Base-by-base conservation (phyloP, 495 filamentous ascomycete species). In the Penicillium cosmopolitanum region DNA sequence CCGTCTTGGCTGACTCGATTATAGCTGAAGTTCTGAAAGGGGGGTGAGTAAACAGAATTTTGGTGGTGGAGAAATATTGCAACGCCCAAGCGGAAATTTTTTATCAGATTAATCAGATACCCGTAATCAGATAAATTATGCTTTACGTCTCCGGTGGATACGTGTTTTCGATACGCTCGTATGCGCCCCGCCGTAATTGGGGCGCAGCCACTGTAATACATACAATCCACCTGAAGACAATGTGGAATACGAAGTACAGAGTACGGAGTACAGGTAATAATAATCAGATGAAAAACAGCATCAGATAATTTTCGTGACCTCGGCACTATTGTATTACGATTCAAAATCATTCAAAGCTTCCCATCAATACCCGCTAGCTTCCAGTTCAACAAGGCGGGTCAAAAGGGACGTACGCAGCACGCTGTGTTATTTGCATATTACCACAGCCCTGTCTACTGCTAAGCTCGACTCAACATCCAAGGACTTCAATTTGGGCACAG, bases 21-120 rank as follows among this genome's bases (percentile, higher is more conserved):
- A n/a, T 13, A 38, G 10, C 11, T 13, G 36, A 38, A n/a, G 10
- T 46, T 16, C 28, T 31, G 0, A 2, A 21, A 46, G 23, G 19
- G 13, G 43, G 43, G 15, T 23, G 43, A 46, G 0, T 0, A 46
- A 21, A 2, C 12, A 23, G 43, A 19, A 12, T 23, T n/a, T 12
- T 36, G 51, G n/a, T 36, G 50, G 50, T 15, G 31, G n/a, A 38
- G 18, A 52, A 21, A 1, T 21, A 21, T 21, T 21, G 19, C 19
- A 21, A 21, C 19, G 19, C n/a, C 16, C 16, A 16, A 44, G 42
- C 7, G 16, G 42, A n/a, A 44, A 44, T 8, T 16, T n/a, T 44
- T 57, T 55, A 55, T 55, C 55, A 51, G 55, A 51, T 57, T 59
- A 34, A 36, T 53, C 42, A 53, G 50, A 50, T 59, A 36, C 33